Base-by-base conservation (phyloP, 441 rosid species). In the Aquilaria agallochum region DNA sequence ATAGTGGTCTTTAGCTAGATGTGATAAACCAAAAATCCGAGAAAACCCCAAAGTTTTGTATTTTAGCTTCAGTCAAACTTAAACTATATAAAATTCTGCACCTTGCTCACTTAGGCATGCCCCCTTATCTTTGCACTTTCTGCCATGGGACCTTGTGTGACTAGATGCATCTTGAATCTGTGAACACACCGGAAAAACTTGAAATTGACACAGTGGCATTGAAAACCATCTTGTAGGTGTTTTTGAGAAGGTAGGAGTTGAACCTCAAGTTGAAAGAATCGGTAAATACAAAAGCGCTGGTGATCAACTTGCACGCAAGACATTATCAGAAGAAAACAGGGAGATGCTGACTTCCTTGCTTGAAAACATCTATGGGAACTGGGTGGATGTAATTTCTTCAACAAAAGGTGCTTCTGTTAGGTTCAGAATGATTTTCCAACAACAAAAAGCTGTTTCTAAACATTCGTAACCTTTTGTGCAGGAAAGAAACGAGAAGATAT, bases 241-340 rank as follows among this genome's bases (percentile, higher is more conserved):
- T 58, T 68, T 94, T 72, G 98, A 90, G 77, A 90, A 89, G 55
- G 81, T 90, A 58, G 97, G 98, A 67, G 72, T 90, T 72, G 85
- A 90, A 74, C 97, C 96, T 34, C 93, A 90, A 76, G 89, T 94
- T 48, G 79, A 88, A 82, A 80, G 98, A 75, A 85, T 94, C 69
- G 98, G 98, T 53, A 94, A 94, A 74, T 94, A 89, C 72, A 94
- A 90, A 79, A 90, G 97, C 79, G 93, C 93, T 15, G 98, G 98
- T 61, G 98, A 94, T 74, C 98, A 90, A 72, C 92, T 94, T 64
- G 60, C 78, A 2, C 92, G 96, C 20, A 94, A 84, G 72, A 80
- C 69, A 60, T 87, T 94, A 87, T 90, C 98, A 2, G 83, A 90
- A 77, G 98, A 87, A 72, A 94, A 94, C 68, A 78, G 91, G 62